A percentile compares a stretch with the other conserved stretches of the same genome.
Evolutionary conservation across 129 eudicot genomes (phyloP).

Genomic region (Scalesia atractyloides): DNA sequence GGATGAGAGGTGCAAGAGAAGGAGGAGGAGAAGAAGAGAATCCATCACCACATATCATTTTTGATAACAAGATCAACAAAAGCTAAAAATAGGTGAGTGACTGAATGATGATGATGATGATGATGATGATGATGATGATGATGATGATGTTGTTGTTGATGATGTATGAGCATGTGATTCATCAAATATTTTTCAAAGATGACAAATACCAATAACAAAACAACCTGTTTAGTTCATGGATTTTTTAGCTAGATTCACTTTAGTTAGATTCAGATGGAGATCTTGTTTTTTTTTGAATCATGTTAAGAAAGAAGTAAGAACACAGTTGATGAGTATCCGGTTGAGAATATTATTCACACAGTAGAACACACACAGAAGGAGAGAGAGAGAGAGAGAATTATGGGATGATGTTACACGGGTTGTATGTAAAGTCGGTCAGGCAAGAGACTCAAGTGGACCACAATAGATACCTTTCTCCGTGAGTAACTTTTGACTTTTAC

Average conservation of each 20-base stretch:
- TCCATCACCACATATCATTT: conserved; percentile 36
- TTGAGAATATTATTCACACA: conserved; percentile 24
- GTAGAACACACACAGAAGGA: conserved; percentile 20
- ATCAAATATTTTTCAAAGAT: conserved; percentile 28
- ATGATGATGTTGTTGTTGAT: too few species aligned
- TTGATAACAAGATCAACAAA: conserved; percentile 4
- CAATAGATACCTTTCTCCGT: conserved; percentile 44
- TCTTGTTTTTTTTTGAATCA: conserved; percentile 11
- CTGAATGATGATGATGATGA: conserved; percentile 31
- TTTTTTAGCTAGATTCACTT: neutral
- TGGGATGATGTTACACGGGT: conserved; percentile 33
- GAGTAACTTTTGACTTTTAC: conserved; percentile 46
- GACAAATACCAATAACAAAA: neutral
- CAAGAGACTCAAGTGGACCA: conserved; percentile 44
- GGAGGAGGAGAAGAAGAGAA: conserved; percentile 30
- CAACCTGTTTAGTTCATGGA: neutral
- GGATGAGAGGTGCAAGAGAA: conserved; percentile 18
- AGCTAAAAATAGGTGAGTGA: conserved; percentile 30
- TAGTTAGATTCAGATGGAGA: neutral
- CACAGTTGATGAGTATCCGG: neutral
- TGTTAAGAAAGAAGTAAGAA: neutral
- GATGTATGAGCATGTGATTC: conserved; percentile 26
- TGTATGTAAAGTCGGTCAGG: conserved; percentile 38
- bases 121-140: too few species aligned
- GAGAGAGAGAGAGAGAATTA: conserved; percentile 11